Base-by-base conservation (phyloP, 208 protist species). In the Blechomonas ayalai region DNA sequence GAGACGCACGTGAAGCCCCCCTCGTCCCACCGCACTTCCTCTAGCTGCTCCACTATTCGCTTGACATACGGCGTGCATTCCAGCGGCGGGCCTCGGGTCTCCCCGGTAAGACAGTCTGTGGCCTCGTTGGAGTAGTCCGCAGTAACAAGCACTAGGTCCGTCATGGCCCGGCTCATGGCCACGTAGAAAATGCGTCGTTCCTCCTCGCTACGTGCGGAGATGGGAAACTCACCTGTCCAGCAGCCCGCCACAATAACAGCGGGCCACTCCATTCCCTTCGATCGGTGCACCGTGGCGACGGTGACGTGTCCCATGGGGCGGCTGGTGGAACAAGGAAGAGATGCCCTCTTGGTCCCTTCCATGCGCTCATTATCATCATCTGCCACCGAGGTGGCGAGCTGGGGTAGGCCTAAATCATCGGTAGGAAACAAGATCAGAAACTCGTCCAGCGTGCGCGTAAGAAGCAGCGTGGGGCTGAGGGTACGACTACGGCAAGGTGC, bases 221-320 rank as follows among this genome's bases (percentile, higher is more conserved):
- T 70, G 3, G 85, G 85, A 47, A 78, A 90, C 50, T 87, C 78
- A 1, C 81, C 81, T 5, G 70, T 65, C 52, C 75, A 77, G 60
- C 85, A 93, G 22, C 67, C 67, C 0, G 81, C 69, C 8, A 93
- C 25, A 37, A 93, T 64, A 31, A 90, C 85, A 19, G 62, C 62
- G 0, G 81, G 81, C 85, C 85, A 93, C 67, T 93, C 85, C 53
- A 89, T 76, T 16, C 85, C 85, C 50, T 93, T 93, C 26, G 85
- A 77, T 22, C 70, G 53, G 62, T 93, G 85, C 34, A 88, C 85
- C 19, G 85, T 93, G 16, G 66, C 68, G 5, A 90, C 73, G 1
- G 68, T 70, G 2, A 93, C 67, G 9, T 43, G 26, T 23, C 22
- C 34, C 1, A 26, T 18, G 37, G 16, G 10, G 37, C 13, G 37